phyloP scores from a whole-genome alignment of 225 moss, liverwort and hornwort genomes.

The Pseudisothecium myosuroides region DNA sequence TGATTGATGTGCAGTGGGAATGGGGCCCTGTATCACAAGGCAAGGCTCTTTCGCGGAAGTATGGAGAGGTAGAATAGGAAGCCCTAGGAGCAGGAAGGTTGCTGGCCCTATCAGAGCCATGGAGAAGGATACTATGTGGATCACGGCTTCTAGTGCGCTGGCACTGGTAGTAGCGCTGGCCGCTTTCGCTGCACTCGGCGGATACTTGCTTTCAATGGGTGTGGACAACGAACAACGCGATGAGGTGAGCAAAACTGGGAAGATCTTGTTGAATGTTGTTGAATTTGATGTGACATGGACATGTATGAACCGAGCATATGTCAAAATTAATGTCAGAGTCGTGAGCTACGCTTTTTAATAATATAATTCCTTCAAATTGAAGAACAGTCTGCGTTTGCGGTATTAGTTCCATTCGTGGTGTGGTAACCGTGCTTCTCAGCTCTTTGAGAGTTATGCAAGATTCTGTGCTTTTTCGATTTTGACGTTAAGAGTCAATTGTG shows the following conservation, averaged over 20 bases:
- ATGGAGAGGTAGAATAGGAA: background rate
- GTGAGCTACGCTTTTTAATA: background rate
- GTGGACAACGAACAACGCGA: constrained; percentile 21
- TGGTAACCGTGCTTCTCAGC: background rate
- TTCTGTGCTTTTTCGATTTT: background rate
- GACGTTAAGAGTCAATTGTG: background rate
- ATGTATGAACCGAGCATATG: background rate
- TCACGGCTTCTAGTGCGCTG: constrained; percentile 25
- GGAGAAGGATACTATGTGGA: constrained; percentile 23
- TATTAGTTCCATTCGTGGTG: background rate
- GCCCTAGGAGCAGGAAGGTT: background rate
- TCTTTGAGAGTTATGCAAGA: background rate
- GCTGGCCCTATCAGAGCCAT: background rate
- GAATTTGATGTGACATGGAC: background rate
- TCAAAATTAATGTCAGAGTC: background rate
- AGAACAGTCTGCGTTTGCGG: background rate
- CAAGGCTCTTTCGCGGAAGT: background rate
- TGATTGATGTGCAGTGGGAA: constrained; percentile 24
- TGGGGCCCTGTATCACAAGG: background rate
- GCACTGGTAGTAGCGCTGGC: constrained; percentile 23
- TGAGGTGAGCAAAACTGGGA: constrained; percentile 10
- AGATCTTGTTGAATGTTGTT: background rate
- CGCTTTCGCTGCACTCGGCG: constrained; percentile 29
- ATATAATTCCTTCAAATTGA: background rate
- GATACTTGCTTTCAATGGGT: constrained; percentile 23